Evolutionary conservation across 139 green algal genomes (phyloP).

Genomic region (Picochlorum sp.): DNA sequence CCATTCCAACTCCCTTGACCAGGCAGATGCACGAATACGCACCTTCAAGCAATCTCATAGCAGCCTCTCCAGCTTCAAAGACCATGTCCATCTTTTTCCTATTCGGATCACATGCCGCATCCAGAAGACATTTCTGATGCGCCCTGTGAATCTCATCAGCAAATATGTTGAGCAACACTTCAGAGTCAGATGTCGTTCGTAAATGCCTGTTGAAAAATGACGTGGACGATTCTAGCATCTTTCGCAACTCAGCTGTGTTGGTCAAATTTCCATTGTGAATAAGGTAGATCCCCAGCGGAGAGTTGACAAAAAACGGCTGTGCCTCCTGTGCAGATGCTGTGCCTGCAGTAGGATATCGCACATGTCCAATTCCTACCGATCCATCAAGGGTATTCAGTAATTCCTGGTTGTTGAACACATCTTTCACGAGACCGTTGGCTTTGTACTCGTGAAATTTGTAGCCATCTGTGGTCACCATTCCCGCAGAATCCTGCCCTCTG

Average conservation of each 20-base stretch:
- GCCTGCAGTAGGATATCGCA: slow-evolving; percentile 96
- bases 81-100: slow-evolving; percentile 72
- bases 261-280: slow-evolving; percentile 99
- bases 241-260: slow-evolving; percentile 81
- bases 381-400: slow-evolving; percentile 73
- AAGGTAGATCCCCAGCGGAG: slow-evolving; percentile 91
- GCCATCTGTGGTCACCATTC: slow-evolving; percentile 92
- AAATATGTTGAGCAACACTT: slow-evolving; percentile 97
- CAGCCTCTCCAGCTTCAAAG: slow-evolving; percentile 70
- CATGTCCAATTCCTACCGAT: slow-evolving; percentile 72
- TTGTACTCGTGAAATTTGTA: slow-evolving; percentile 83
- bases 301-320: slow-evolving; percentile 99
- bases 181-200: slow-evolving; percentile 81
- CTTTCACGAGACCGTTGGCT: slow-evolving; percentile 94
- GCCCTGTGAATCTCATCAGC: slow-evolving; percentile 90
- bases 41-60: slow-evolving; percentile 77
- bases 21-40: slow-evolving; percentile 89
- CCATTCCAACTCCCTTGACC: slow-evolving; percentile 86
- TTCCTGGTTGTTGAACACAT: slow-evolving; percentile 78
- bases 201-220: slow-evolving; percentile 86
- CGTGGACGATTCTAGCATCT: slow-evolving; percentile 50
- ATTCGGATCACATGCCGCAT: slow-evolving; percentile 63
- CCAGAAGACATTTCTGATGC: slow-evolving; percentile 72
- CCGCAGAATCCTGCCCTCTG: slow-evolving; percentile 83
- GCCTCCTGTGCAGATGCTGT: slow-evolving; percentile 77